Base-by-base conservation (phyloP, 805 yeast species). In the Grigorovia humatica region DNA sequence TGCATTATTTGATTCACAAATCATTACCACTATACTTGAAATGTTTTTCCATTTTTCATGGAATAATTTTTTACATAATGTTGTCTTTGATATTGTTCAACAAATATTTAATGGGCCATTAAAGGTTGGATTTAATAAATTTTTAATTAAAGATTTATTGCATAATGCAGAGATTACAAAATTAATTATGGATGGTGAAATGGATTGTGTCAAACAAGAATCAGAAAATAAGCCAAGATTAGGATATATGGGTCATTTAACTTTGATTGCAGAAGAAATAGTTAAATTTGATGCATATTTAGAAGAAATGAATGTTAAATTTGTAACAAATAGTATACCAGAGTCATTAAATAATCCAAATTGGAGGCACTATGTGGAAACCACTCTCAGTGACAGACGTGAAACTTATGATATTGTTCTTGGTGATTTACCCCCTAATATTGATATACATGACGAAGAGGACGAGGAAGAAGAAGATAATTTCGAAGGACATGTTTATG, bases 161-260 rank as follows among this genome's bases (percentile, higher is more conserved):
- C 76, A 79, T 56, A 73, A 74, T 59, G 76, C 74, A 53, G 71
- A 74, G 38, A 78, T 85, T 48, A 83, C 90, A 1, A 74, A 77
- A 54, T 66, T 79, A 49, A 83, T 85, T 48, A 79, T 85, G 43
- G 74, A 77, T 42, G 88, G 91, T 2, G 85, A 85, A 57, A 70
- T 70, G 47, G 73, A 73, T 47, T 82, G 86, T 57, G 70, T 73
- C 38, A 79, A 77, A 52, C 76, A 81, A 55, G 89, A 88, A 63
- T 76, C 75, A 55, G 72, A 69, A 48, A 75, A 76, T 4, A 80
- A 80, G 15, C 77, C 88, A 13, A 74, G 97, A 51, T 79, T 93
- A 20, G 99, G 99, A 0, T 93, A 91, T 65, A 90, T 91, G 90
- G 99, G 99, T 27, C 99, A 93, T 66, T 69, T 93, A 54, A 88